Base-by-base conservation (phyloP, 495 filamentous ascomycete species). In the Aspergillus affinis region DNA sequence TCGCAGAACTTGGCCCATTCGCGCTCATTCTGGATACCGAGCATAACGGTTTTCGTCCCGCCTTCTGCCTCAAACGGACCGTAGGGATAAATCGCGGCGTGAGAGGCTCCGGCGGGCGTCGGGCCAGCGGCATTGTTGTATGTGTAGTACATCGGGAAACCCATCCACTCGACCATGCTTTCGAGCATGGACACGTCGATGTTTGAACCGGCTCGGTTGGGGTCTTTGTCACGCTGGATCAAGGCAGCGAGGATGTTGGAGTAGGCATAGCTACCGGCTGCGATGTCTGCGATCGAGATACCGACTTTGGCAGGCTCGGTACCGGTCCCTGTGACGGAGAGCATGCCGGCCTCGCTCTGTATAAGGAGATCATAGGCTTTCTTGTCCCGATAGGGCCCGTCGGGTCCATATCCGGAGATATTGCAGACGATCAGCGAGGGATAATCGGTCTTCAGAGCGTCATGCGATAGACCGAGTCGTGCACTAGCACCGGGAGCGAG, bases 311-410 rank as follows among this genome's bases (percentile, higher is more conserved):
- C 80, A 0, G 75, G 79, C 61, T 81, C 73, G 15, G 69, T 71
- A 4, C 71, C 71, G 2, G 72, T 79, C 0, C 81, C 81, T 0
- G 81, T 81, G 2, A 81, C 71, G 6, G 78, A 80, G 7, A 83
- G 72, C 71, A 83, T 74, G 1, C 80, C 81, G 0, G 80, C 75
- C 53, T 84, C 81, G 49, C 81, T 76, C 59, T 84, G 81, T 17
- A 83, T 81, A 12, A 84, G 73, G 45, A 82, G 74, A 54, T 82
- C 81, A 60, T 84, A 84, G 8, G 81, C 81, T 60, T 84, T 84
- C 70, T 84, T 83, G 50, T 80, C 69, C 0, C 73, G 69, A 61
- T 83, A 82, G 0, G 79, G 81, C 0, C 80, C 81, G 46, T 77
- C 74, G 29, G 75, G 70, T 0, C 81, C 81, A 60, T 82, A 82